These are phyloP conservation scores for Hansenula lynferdii DNA, from an alignment of 1,139 yeast species.

Conservation along the genomic window DNA sequence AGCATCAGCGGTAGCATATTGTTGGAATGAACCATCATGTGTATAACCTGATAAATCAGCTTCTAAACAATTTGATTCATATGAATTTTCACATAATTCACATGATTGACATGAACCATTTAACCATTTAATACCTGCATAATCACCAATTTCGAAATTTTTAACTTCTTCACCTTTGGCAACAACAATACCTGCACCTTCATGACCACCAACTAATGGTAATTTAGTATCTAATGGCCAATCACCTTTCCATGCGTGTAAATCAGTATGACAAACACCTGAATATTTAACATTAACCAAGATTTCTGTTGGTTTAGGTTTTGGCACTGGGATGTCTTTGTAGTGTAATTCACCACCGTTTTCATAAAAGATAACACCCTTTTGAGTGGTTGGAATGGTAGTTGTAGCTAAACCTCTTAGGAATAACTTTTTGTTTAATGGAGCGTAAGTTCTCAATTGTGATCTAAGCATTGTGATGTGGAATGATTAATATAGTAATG, in stretches of 20 bases:
- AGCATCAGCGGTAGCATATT: conserved; percentile 61
- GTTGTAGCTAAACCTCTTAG: not conserved
- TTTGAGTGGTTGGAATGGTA: conserved; percentile 45
- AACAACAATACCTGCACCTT: conserved; percentile 62
- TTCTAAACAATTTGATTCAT: conserved; percentile 49
- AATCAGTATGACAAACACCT: conserved; percentile 25
- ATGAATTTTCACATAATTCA: conserved; percentile 47
- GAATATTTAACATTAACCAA: conserved; percentile 54
- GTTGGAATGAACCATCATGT: conserved; percentile 27
- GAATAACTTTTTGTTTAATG: not conserved
- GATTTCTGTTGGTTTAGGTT: conserved; percentile 49
- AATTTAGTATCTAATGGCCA: conserved; percentile 34
- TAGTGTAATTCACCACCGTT: conserved; percentile 48
- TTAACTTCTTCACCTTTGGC: conserved; percentile 47
- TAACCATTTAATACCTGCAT: conserved; percentile 58
- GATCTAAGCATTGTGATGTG: conserved; percentile 1
- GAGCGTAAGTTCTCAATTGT: not conserved
- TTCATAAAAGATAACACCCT: conserved; percentile 35
- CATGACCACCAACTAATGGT: conserved; percentile 65
- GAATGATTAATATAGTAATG: conserved; percentile 20
- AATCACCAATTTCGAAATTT: conserved; percentile 54
- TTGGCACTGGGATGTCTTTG: conserved; percentile 51
- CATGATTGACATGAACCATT: conserved; percentile 53
- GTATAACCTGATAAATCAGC: conserved; percentile 62
- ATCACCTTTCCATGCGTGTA: conserved; percentile 3